These are phyloP conservation scores for Candida sphagnicola DNA, from an alignment of 805 yeast species.

Conservation along the genomic window DNA sequence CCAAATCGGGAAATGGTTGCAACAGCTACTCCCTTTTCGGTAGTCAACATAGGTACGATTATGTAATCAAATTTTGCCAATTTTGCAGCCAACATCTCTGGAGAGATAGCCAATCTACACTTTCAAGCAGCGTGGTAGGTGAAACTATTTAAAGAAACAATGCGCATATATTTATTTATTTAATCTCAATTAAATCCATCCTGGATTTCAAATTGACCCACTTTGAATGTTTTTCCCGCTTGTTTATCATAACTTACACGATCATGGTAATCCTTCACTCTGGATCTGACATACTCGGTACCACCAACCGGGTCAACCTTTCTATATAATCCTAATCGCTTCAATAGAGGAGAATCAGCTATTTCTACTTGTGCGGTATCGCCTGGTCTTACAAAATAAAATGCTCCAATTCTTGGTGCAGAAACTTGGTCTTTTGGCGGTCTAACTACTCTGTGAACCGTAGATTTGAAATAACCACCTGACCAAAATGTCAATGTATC, in stretches of 20 bases:
- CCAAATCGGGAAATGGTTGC: not conserved
- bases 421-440: constrained; percentile 31
- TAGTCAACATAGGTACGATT: not conserved
- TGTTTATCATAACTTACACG: constrained; percentile 17
- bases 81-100: not conserved
- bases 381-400: constrained; percentile 33
- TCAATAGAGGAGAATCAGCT: constrained; percentile 29
- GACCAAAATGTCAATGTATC: constrained; percentile 33
- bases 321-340: constrained; percentile 24
- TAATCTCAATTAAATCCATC: constrained; percentile 22
- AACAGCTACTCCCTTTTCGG: not conserved
- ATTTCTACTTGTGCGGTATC: constrained; percentile 23
- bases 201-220: constrained; percentile 23
- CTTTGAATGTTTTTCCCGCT: constrained; percentile 21
- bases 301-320: constrained; percentile 21
- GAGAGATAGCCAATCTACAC: no score
- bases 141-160: not conserved
- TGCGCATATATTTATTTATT: not conserved
- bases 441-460: constrained; percentile 30
- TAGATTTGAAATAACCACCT: constrained; percentile 32
- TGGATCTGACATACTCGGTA: constrained; percentile 24
- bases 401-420: constrained; percentile 29
- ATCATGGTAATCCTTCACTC: constrained; percentile 27
- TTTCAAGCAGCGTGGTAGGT: no score
- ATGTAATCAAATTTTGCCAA: not conserved